Conservation (phyloP, 805 yeast species). For the Wickerhamomyces bovis region DNA sequence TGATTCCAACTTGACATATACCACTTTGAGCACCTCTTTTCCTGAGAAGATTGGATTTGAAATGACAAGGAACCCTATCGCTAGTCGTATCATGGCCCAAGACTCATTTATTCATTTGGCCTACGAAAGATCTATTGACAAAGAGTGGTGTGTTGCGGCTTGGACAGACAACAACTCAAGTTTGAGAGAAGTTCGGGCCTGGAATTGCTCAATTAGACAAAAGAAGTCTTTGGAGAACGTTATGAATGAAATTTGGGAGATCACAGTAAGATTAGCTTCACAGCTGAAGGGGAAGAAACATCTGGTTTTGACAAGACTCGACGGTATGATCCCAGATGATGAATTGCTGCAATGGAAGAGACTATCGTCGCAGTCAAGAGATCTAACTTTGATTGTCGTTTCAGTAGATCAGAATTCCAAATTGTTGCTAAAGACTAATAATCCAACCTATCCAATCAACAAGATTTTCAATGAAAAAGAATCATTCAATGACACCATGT, state of each 20-base stretch:
- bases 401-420: constrained; percentile 61
- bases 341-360: constrained; percentile 77
- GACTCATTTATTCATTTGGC: constrained; percentile 82
- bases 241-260: constrained; percentile 61
- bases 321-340: constrained; percentile 75
- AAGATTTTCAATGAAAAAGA: constrained; percentile 26
- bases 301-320: constrained; percentile 61
- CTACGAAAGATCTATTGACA: constrained; percentile 75
- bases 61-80: constrained; percentile 32
- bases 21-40: constrained; percentile 34
- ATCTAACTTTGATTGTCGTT: constrained; percentile 59
- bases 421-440: constrained; percentile 27
- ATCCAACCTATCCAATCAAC: constrained; percentile 29
- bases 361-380: constrained; percentile 49
- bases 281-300: constrained; percentile 39
- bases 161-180: constrained; percentile 86
- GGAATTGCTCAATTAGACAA: constrained; percentile 41
- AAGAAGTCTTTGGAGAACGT: constrained; percentile 44
- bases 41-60: constrained; percentile 40
- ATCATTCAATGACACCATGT: constrained; percentile 8
- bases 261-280: constrained; percentile 41
- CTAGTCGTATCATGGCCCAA: constrained; percentile 40
- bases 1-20: constrained; percentile 25
- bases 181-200: constrained; percentile 54
- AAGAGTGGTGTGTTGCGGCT: constrained; percentile 78